Percentiles rank a stretch among this genome's conserved stretches.
These are phyloP conservation scores for Sedum album DNA, from an alignment of 164 flowering plant genomes.

Conservation along the genomic window DNA sequence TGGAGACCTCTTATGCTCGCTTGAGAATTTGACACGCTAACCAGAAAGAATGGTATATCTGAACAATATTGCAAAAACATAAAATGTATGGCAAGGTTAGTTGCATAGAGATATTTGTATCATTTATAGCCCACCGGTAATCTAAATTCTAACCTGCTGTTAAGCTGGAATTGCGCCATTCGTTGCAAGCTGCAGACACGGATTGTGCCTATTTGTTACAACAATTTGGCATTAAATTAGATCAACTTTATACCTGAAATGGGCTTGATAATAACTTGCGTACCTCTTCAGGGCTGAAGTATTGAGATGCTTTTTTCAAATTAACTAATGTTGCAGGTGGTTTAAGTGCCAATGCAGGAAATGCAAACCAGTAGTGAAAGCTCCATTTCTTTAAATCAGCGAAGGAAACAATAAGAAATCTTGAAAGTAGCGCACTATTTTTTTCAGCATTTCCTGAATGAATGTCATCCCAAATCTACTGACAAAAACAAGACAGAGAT, in stretches of 20 bases:
- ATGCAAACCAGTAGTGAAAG: slow-evolving; percentile 89
- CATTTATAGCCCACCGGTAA: neutral
- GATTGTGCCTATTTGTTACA: slow-evolving; percentile 52
- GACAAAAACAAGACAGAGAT: neutral
- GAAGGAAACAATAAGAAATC: slow-evolving; percentile 84
- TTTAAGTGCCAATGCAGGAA: slow-evolving; percentile 83
- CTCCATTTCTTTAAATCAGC: slow-evolving; percentile 94
- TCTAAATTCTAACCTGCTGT: slow-evolving; percentile 56
- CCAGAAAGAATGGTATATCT: slow-evolving; percentile 85
- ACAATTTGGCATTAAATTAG: neutral
- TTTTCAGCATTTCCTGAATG: slow-evolving; percentile 71
- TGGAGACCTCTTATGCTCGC: slow-evolving; percentile 57
- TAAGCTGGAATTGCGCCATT: slow-evolving; percentile 68
- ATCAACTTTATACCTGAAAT: neutral
- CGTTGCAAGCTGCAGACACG: slow-evolving; percentile 71
- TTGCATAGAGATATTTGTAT: neutral
- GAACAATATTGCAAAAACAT: slow-evolving; percentile 16
- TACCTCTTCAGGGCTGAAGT: slow-evolving; percentile 72
- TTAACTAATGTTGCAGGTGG: slow-evolving; percentile 68
- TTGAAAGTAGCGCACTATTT: slow-evolving; percentile 57
- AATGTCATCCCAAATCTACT: slow-evolving; percentile 91
- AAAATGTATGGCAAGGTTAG: neutral
- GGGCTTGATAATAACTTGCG: neutral
- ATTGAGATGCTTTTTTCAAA: slow-evolving; percentile 70
- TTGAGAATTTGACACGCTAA: slow-evolving; percentile 47